Evolutionary conservation across 176 grass and related monocot species (phyloP).

Genomic region (Musa acuminata): DNA sequence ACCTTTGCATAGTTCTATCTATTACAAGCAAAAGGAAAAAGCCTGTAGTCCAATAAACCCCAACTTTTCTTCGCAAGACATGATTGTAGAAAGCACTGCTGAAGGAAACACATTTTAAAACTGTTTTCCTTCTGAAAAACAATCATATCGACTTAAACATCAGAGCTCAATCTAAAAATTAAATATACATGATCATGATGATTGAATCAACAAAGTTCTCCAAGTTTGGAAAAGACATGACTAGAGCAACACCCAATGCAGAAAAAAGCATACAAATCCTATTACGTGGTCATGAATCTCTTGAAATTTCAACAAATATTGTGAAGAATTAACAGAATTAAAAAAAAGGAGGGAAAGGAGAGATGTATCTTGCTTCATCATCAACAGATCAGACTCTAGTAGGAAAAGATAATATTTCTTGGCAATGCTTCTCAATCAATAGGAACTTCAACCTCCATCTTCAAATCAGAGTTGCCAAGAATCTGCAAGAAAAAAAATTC

Average conservation of each 20-base stretch:
- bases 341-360: not conserved
- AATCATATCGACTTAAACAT: too few species aligned
- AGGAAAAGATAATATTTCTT: not conserved
- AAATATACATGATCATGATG: not conserved
- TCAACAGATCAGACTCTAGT: not conserved
- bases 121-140: too few species aligned
- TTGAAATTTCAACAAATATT: not conserved
- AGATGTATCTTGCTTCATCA: not conserved
- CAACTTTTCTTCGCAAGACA: not conserved
- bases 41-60: too few species aligned
- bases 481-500: conserved; percentile 29
- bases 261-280: not conserved
- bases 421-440: conserved; percentile 46
- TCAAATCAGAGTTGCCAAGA: conserved; percentile 61
- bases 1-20: too few species aligned
- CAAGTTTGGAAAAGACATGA: not conserved
- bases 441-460: conserved; percentile 91
- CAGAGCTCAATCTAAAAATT: not conserved
- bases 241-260: not conserved
- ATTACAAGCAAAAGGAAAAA: too few species aligned
- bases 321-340: not conserved
- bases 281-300: not conserved
- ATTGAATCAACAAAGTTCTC: not conserved
- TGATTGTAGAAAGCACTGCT: not conserved
- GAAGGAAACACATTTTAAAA: not conserved